Percentiles rank a stretch among this genome's conserved stretches.
phyloP scores from a whole-genome alignment of 306 rosid species.

The Cucumis sativus region DNA sequence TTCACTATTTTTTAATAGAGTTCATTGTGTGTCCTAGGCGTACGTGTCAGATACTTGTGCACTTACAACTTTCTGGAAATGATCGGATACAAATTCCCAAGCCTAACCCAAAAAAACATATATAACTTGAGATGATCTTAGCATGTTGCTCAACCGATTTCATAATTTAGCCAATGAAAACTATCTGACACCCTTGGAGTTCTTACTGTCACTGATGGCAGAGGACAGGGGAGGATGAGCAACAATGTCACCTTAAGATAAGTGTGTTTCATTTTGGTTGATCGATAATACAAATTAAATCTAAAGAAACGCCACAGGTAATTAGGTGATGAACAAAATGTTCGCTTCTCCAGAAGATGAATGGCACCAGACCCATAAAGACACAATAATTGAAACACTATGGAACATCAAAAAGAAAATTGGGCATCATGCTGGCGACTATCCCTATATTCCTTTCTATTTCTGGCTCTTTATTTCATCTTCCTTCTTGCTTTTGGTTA shows the following conservation, averaged over 20 bases:
- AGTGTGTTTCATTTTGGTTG: neutral
- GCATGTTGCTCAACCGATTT: neutral
- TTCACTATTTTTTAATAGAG: too few species aligned
- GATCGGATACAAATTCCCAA: neutral
- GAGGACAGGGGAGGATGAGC: neutral
- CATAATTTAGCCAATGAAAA: neutral
- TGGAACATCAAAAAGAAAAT: neutral
- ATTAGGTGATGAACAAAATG: neutral
- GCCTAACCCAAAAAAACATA: neutral
- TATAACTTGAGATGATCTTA: neutral
- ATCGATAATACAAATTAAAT: too few species aligned
- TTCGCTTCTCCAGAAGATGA: neutral
- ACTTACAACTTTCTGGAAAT: neutral
- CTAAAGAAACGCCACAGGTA: neutral
- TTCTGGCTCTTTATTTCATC: neutral
- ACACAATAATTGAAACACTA: neutral
- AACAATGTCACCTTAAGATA: neutral
- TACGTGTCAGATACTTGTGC: too few species aligned
- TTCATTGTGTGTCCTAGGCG: too few species aligned
- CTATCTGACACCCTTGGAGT: neutral
- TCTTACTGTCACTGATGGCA: neutral
- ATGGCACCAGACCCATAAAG: neutral
- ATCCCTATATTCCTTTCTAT: neutral
- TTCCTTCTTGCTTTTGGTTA: neutral
- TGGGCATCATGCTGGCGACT: neutral